Evolutionary conservation across 768 basidiomycete species (phyloP).

Genomic region (Neoboletus subvelutipes): DNA sequence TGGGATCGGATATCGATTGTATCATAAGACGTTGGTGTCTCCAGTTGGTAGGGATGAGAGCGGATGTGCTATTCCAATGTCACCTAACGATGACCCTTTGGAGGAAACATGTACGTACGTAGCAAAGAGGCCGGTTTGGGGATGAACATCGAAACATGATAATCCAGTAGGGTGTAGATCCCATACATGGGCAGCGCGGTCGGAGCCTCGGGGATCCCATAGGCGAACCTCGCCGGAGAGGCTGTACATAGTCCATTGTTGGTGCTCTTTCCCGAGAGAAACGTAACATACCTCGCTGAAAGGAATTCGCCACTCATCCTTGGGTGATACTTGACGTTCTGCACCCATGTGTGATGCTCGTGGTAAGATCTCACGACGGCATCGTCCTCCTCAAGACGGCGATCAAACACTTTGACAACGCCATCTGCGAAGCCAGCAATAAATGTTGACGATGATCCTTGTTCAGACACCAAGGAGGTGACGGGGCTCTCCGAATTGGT

Average conservation of each 20-base stretch:
- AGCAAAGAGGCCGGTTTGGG: constrained; percentile 79
- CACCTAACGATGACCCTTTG: not conserved
- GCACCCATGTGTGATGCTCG: constrained; percentile 86
- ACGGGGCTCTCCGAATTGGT: constrained; percentile 90
- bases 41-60: constrained; percentile 59
- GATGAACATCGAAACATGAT: constrained; percentile 84
- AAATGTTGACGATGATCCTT: constrained; percentile 74
- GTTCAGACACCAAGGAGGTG: constrained; percentile 80
- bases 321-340: constrained; percentile 85
- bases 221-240: constrained; percentile 87
- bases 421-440: constrained; percentile 94
- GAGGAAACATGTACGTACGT: constrained; percentile 50
- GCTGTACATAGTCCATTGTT: constrained; percentile 41
- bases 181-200: constrained; percentile 60
- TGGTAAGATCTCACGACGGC: constrained; percentile 77
- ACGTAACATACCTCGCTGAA: constrained; percentile 70
- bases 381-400: constrained; percentile 79
- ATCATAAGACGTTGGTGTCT: constrained; percentile 63
- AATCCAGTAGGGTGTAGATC: constrained; percentile 69
- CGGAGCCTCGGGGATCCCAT: constrained; percentile 80
- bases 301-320: constrained; percentile 66
- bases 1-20: constrained; percentile 48
- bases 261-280: not conserved
- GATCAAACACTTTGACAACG: constrained; percentile 85
- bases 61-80: constrained; percentile 48